These are phyloP conservation scores for Rhizopus delemar DNA, from an alignment of 371 early-diverging fungal species.

Conservation along the genomic window DNA sequence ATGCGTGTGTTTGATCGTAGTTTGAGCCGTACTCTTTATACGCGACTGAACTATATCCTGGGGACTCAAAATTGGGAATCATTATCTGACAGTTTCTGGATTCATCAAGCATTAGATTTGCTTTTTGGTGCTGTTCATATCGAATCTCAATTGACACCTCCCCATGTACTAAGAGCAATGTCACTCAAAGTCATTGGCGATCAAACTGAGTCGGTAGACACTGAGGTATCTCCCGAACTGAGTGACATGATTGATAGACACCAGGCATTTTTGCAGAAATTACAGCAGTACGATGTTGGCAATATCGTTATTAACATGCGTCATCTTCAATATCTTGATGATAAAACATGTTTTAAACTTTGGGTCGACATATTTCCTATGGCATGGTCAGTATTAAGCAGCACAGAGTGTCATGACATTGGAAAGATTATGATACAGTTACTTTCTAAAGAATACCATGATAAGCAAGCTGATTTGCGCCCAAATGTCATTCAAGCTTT, in stretches of 20 bases:
- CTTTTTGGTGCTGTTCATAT: constrained; percentile 71
- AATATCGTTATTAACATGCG: constrained; percentile 60
- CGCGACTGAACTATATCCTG: constrained; percentile 86
- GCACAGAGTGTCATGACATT: constrained; percentile 81
- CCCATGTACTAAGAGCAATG: constrained; percentile 56
- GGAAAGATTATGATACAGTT: constrained; percentile 79
- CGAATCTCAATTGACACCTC: constrained; percentile 38
- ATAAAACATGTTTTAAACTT: constrained; percentile 64
- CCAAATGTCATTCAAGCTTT: constrained; percentile 95
- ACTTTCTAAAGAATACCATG: constrained; percentile 91
- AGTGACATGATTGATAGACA: constrained; percentile 49
- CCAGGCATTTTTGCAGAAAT: constrained; percentile 58
- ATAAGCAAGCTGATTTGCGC: constrained; percentile 71
- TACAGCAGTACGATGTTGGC: constrained; percentile 56
- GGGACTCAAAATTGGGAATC: constrained; percentile 96
- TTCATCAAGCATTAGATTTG: constrained; percentile 88
- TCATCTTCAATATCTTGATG: constrained; percentile 75
- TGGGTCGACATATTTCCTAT: constrained; percentile 91
- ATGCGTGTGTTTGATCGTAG: constrained; percentile 80
- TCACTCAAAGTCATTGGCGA: constrained; percentile 47
- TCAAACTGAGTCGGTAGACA: constrained; percentile 9
- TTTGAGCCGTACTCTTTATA: constrained; percentile 63
- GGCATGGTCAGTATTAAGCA: constrained; percentile 74
- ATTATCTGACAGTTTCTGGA: constrained; percentile 84
- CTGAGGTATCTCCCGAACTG: constrained; percentile 42